Evolutionary conservation across 768 basidiomycete species (phyloP), one percentile per base, ranked within the genome.

Genomic region (Phanerochaete carnosa): DNA sequence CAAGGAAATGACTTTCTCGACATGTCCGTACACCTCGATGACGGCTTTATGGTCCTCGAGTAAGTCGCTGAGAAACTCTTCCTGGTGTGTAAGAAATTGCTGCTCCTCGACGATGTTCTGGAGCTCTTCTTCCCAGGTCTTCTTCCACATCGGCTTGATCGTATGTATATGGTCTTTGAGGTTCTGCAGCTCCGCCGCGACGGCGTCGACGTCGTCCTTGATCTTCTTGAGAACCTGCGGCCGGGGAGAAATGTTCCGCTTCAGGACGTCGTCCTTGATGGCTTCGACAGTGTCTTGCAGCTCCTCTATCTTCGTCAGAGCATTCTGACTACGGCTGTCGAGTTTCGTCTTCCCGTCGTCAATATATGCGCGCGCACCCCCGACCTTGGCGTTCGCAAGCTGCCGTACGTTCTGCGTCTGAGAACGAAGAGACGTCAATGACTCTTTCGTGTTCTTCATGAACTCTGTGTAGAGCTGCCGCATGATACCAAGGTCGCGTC

Each of bases 81-180:
- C 92, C 73, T 98, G 95, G 69, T 97, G 92, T 8, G 84, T 86
- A 61, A 98, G 76, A 78, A 97, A 91, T 66, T 95, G 92, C 71
- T 99, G 95, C 73, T 99, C 96, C 72, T 97, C 95, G 60, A 98
- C 90, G 58, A 99, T 95, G 65, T 94, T 93, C 79, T 94, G 90
- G 70, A 99, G 72, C 76, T 99, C 96, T 70, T 93, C 88, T 69
- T 92, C 91, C 96, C 96, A 99, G 22, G 95, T 98, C 82, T 95
- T 94, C 80, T 95, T 92, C 96, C 96, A 99, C 83, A 92, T 93
- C 45, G 96, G 94, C 69, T 90, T 94, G 68, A 95, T 83, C 12
- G 92, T 90, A 66, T 87, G 84, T 65, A 98, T 90, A 72, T 96
- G 93, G 66, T 88, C 86, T 68, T 85, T 85, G 60, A 98, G 77